Base-by-base conservation (phyloP, 768 basidiomycete species). In the Pseudohyphozyma bogoriensis region DNA sequence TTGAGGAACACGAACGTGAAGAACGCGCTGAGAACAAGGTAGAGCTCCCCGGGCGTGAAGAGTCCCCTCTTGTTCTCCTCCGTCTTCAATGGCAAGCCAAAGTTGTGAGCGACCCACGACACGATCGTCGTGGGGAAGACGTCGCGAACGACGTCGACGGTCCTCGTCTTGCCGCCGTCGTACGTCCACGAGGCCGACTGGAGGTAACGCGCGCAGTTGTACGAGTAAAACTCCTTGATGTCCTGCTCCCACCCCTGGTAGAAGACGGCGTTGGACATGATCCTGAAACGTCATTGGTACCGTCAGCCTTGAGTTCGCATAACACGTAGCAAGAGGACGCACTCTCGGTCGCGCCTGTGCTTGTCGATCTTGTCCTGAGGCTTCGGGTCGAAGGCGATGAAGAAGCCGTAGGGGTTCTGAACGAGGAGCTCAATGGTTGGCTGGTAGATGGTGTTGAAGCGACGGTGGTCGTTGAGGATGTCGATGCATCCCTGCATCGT, bases 111-210 rank as follows among this genome's bases (percentile, higher is more conserved):
- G 26, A 26, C 20, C 32, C 46, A 58, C n/a, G 8, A 10, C 16
- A 84, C 71, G 0, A 85, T 81, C 40, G 84, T 59, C 31, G 78
- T 69, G 62, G 86, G 84, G 68, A 85, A 79, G 26, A 87, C 84
- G 64, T 87, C 83, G 44, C 75, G 75, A 10, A 86, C 79, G 39
- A 87, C 77, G 68, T 87, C 84, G 26, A 86, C 70, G 52, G 72
- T 76, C 35, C 64, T 73, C 22, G 62, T 57, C 20, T 56, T 51
- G 20, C 71, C 63, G 8, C 72, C 75, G 18, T 71, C 70, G 33
- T 73, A 64, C 33, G 63, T 60, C 50, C 77, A 55, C 36, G 42
- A 8, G 22, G 31, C 20, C 24, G 15, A 11, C 28, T 39, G 18
- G 29, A 58, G 39, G 10, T 52, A 37, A 8, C 33, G 22, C 12